Evolutionary conservation across 192 early-diverging fungal species (phyloP).

Genomic region (Pecoramyces ruminantium): DNA sequence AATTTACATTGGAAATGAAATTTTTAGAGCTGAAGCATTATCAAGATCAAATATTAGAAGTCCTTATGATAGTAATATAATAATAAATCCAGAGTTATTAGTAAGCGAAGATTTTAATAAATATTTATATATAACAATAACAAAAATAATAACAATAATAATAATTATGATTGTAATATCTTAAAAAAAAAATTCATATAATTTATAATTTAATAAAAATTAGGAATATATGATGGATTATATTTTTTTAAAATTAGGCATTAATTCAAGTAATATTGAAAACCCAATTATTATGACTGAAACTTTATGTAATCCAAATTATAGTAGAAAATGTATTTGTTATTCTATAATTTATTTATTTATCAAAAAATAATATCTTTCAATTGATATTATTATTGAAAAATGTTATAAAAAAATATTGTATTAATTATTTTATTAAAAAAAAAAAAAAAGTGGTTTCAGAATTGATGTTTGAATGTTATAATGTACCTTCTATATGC

Average conservation of each 20-base stretch:
- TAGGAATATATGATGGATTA: conserved; percentile 79
- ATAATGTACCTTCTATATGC: conserved; percentile 50
- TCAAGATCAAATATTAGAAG: conserved; percentile 31
- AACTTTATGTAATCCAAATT: conserved; percentile 52
- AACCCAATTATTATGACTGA: conserved; percentile 81
- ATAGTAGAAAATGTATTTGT: conserved; percentile 49
- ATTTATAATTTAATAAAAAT: too few species aligned
- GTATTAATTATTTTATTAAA: too few species aligned
- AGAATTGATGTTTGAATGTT: conserved; percentile 78
- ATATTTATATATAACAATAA: too few species aligned
- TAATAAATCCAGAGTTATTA: conserved; percentile 58
- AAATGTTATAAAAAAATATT: too few species aligned
- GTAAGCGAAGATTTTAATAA: conserved; percentile 42
- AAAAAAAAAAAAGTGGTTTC: conserved; percentile 63
- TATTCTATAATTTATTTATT: background rate
- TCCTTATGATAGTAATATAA: conserved; percentile 44
- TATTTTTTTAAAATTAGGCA: conserved; percentile 60
- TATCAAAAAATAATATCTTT: too few species aligned
- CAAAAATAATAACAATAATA: too few species aligned
- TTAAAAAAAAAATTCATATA: too few species aligned
- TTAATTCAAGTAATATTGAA: conserved; percentile 43
- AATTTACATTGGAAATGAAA: conserved; percentile 48
- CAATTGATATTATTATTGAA: too few species aligned
- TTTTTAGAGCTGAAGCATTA: conserved; percentile 26
- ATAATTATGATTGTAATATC: too few species aligned